These are phyloP conservation scores for Aspergillus terreus DNA, from an alignment of 2,329 filamentous ascomycete genomes.

Conservation along the genomic window DNA sequence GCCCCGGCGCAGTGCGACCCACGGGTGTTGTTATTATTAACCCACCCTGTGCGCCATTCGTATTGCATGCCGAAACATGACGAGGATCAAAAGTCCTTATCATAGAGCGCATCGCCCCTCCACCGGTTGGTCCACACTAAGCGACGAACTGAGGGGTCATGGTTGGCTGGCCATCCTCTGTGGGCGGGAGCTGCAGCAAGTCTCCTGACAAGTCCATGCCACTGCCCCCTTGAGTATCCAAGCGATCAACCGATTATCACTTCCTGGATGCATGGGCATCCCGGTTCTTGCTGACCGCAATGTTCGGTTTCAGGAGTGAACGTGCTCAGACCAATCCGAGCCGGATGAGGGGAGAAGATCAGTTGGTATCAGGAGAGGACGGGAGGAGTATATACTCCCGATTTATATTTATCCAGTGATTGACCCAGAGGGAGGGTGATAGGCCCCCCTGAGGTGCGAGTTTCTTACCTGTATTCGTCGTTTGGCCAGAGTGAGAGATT, in stretches of 20 bases:
- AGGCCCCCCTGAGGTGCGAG: no score
- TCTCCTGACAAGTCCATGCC: conserved; percentile 19
- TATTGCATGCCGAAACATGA: not conserved
- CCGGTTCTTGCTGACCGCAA: conserved; percentile 8
- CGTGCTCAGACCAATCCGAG: not conserved
- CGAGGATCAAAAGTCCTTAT: not conserved
- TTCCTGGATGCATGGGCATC: conserved; percentile 5
- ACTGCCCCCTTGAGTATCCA: conserved; percentile 2
- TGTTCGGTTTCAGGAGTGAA: conserved; percentile 1
- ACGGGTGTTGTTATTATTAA: not conserved
- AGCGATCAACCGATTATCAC: conserved; percentile 10
- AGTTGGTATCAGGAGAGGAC: not conserved
- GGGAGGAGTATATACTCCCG: not conserved
- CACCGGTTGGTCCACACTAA: conserved; percentile 10
- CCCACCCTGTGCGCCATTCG: not conserved
- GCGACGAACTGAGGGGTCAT: conserved; percentile 5
- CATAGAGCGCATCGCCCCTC: conserved; percentile 4
- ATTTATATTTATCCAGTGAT: not conserved
- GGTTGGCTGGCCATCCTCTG: conserved; percentile 5
- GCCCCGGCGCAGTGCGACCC: no score
- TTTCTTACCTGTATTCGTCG: no score
- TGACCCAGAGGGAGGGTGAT: not conserved
- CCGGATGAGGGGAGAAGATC: not conserved
- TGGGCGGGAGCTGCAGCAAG: conserved; percentile 8
- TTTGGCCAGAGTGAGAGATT: no score